Evolutionary conservation across 805 yeast genomes (phyloP).

Genomic region (Suhomyces kilbournensis): DNA sequence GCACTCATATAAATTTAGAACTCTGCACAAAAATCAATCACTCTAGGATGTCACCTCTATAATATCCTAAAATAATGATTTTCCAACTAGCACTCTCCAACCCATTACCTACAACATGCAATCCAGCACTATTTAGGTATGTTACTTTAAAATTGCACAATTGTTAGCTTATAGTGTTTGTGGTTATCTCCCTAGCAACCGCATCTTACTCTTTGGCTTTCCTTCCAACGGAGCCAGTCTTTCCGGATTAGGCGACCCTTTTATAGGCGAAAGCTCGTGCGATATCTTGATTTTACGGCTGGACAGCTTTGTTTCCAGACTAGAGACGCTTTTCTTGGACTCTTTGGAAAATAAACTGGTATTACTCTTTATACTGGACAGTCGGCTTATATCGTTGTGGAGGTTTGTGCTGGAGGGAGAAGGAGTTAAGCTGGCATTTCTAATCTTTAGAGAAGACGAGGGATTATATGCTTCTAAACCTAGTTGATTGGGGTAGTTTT

Average conservation of each 20-base stretch:
- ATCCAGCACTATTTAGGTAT: too few species aligned
- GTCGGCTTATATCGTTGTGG: constrained; percentile 2
- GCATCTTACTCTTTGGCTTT: constrained; percentile 12
- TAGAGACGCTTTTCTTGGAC: constrained; percentile 7
- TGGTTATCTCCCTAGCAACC: neutral
- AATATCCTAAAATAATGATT: too few species aligned
- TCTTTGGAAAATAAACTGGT: constrained; percentile 8
- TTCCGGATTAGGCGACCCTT: constrained; percentile 12
- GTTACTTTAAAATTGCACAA: too few species aligned
- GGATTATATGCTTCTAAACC: too few species aligned
- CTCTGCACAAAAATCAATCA: too few species aligned
- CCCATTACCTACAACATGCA: too few species aligned
- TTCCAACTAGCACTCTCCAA: too few species aligned
- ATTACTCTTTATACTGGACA: constrained; percentile 7
- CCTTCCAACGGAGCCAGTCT: constrained; percentile 7
- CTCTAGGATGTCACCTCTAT: too few species aligned
- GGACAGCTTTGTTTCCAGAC: constrained; percentile 1
- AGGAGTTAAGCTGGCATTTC: constrained; percentile 1
- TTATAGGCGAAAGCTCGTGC: constrained; percentile 9
- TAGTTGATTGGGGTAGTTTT: too few species aligned
- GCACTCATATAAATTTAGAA: too few species aligned
- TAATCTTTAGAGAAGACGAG: neutral
- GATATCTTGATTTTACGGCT: neutral
- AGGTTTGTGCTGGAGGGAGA: constrained; percentile 5
- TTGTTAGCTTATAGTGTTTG: too few species aligned